These are phyloP conservation scores for Huntiella omanensis DNA, from an alignment of 2,329 filamentous ascomycete genomes.

Conservation along the genomic window DNA sequence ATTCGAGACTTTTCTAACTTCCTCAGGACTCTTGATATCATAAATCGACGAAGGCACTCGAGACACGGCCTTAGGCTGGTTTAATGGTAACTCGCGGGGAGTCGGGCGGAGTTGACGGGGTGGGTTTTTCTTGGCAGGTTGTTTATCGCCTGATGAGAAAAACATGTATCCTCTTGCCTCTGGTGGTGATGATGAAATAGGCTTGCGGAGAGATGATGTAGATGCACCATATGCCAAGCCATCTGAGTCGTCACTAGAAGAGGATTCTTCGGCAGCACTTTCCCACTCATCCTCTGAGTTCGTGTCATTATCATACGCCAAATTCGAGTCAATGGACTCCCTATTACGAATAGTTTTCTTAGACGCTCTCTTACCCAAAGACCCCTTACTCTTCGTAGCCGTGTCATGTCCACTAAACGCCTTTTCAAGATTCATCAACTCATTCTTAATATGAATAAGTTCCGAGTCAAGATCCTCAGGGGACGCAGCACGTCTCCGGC, in stretches of 20 bases:
- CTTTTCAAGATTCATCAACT: slow-evolving; percentile 1
- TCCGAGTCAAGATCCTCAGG: neutral
- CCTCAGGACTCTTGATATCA: neutral
- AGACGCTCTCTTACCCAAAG: neutral
- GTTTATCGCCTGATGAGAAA: neutral
- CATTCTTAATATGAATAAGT: neutral
- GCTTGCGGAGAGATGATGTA: neutral
- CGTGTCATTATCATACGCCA: slow-evolving; percentile 1
- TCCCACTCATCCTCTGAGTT: slow-evolving; percentile 6
- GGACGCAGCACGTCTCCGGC: neutral
- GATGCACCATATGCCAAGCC: slow-evolving; percentile 6
- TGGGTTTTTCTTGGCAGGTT: neutral
- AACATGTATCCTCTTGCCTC: neutral
- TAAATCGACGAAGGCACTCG: neutral
- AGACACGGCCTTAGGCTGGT: neutral
- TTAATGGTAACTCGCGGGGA: neutral
- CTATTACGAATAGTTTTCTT: slow-evolving; percentile 4
- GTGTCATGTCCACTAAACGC: neutral
- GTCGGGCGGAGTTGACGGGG: neutral
- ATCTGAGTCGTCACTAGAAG: slow-evolving; percentile 2
- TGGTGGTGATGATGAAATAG: neutral
- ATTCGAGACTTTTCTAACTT: neutral
- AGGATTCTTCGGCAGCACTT: slow-evolving; percentile 5
- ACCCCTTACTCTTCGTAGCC: neutral
- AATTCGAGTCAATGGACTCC: neutral